Evolutionary conservation across 1,139 yeast genomes (phyloP).

Genomic region (Blastobotrys indianensis): DNA sequence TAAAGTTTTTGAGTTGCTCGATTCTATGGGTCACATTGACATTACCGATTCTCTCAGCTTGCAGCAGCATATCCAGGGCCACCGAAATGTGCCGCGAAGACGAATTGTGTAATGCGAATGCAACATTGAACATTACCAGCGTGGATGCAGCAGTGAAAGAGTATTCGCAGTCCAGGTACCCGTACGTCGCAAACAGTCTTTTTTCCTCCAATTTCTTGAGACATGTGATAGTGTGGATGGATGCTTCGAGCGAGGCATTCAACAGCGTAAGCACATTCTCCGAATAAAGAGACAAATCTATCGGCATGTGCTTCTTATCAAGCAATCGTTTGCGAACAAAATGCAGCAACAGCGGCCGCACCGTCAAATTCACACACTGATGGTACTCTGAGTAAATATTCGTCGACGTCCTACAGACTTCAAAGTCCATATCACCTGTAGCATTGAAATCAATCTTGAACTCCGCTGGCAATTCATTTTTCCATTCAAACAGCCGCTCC

Average conservation of each 20-base stretch:
- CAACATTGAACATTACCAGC: conserved; percentile 32
- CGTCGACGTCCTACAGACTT: conserved; percentile 60
- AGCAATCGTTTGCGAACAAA: conserved; percentile 65
- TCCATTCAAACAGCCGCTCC: conserved; percentile 66
- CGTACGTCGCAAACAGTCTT: conserved; percentile 76
- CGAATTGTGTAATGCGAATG: conserved; percentile 9
- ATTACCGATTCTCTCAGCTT: conserved; percentile 6
- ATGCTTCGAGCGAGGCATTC: conserved; percentile 79
- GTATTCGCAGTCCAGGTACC: conserved; percentile 87
- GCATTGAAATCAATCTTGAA: conserved; percentile 3
- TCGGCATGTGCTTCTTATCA: conserved; percentile 48
- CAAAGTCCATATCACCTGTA: conserved; percentile 8
- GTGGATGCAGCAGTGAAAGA: conserved; percentile 78
- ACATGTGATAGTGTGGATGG: conserved; percentile 69
- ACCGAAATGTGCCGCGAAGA: conserved; percentile 7
- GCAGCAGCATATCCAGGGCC: conserved; percentile 11
- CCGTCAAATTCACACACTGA: conserved; percentile 79
- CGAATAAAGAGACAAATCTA: conserved; percentile 65
- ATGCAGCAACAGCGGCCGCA: conserved; percentile 72
- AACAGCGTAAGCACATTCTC: conserved; percentile 60
- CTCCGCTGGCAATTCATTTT: conserved; percentile 38
- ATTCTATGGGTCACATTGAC: conserved; percentile 13
- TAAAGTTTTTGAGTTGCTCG: conserved; percentile 16
- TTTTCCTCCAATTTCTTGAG: conserved; percentile 69
- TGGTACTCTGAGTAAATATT: conserved; percentile 82